Percentiles rank a stretch among this genome's conserved stretches.
phyloP scores from a whole-genome alignment of 768 basidiomycete genomes.

The Kwoniella dejecticola region DNA sequence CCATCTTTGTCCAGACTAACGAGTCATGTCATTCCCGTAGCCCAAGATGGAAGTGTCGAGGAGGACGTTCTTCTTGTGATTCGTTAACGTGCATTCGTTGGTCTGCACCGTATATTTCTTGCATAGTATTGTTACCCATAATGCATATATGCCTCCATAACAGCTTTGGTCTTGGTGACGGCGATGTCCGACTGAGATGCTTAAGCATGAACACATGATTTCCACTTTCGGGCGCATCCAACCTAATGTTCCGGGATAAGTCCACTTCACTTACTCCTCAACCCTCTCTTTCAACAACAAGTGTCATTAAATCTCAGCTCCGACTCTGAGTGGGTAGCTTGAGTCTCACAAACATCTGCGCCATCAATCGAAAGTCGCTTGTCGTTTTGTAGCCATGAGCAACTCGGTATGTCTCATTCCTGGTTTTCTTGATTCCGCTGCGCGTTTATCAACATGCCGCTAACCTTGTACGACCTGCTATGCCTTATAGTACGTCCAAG shows the following conservation, averaged over 20 bases:
- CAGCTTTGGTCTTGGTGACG: no score
- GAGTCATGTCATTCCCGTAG: constrained; percentile 59
- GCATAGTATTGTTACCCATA: no score
- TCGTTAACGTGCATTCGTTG: neutral
- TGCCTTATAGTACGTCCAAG: constrained; percentile 33
- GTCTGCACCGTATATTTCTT: no score
- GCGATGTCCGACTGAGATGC: neutral
- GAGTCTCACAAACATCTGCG: no score
- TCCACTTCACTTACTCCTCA: neutral
- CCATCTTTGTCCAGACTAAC: constrained; percentile 4
- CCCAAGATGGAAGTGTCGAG: constrained; percentile 90
- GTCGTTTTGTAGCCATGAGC: no score
- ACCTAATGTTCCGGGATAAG: constrained; percentile 1
- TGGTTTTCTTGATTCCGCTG: no score
- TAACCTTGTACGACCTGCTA: neutral
- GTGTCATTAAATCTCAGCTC: neutral
- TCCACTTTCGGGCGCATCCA: constrained; percentile 4
- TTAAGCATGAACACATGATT: neutral
- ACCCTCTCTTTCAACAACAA: neutral
- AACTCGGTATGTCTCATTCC: constrained; percentile 3
- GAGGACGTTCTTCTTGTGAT: constrained; percentile 82
- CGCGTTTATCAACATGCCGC: no score
- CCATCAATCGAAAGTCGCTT: no score
- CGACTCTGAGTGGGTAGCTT: no score
- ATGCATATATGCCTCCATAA: no score